Evolutionary conservation across 2,329 filamentous ascomycete species (phyloP), one percentile per base, ranked within the genome.

Genomic region (Trichoderma koningiopsis): DNA sequence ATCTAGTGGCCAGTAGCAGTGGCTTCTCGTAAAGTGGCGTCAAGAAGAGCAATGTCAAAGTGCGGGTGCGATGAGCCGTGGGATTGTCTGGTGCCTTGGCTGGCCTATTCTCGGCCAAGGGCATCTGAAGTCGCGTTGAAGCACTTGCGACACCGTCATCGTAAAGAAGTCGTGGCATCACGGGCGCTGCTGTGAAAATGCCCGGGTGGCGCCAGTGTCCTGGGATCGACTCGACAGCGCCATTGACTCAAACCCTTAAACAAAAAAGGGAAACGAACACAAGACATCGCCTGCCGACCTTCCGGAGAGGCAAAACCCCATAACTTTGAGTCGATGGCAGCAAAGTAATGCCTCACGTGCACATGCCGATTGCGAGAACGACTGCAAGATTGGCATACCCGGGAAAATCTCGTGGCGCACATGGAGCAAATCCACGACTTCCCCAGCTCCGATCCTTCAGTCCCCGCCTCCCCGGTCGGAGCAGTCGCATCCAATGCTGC

Each of bases 311-410:
- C 63, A 35, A 19, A 35, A 43, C 53, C 53, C 62, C 37, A n/a
- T 27, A 16, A 33, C 13, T 31, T 31, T 43, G 5, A 22, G 22
- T 4, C 4, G n/a, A 35, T 1, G 10, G 31, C 35, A 29, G 29
- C 40, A 67, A 52, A 52, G 63, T 58, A 66, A 66, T 56, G 35
- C 55, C 55, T 59, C 64, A 59, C 55, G 64, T 67, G 64, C 55
- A 27, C 63, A 35, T 24, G 33, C 60, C 47, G 60, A 37, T 33
- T 53, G 47, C 13, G 7, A 43, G 16, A 43, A 43, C 40, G 19
- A n/a, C 40, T 43, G 40, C 40, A 43, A 43, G 40, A 43, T 43
- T 43, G 5, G 7, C 57, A 43, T 19, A 7, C 52, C 62, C 62
- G 62, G 27, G 62, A 65, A 65, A 65, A 65, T 65, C 52, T 65